phyloP scores from a whole-genome alignment of 306 rosid species.

The Vigna reflexopilosa region DNA sequence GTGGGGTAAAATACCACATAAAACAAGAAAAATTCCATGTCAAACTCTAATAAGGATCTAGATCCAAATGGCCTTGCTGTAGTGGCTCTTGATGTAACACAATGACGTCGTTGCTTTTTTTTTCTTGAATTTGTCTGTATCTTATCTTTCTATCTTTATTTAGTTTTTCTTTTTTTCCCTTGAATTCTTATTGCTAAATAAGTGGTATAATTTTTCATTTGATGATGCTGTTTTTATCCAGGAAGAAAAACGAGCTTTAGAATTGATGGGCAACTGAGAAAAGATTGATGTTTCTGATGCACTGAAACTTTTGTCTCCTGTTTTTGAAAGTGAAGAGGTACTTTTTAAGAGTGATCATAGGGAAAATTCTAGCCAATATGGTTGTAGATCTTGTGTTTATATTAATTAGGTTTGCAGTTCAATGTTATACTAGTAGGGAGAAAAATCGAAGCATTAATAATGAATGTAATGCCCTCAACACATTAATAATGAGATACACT shows the following conservation, averaged over 20 bases:
- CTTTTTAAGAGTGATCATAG: slow-evolving; percentile 12
- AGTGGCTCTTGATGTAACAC: slow-evolving; percentile 6
- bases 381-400: slow-evolving; percentile 21
- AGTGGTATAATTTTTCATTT: slow-evolving; percentile 19
- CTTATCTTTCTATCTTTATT: neutral
- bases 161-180: slow-evolving; percentile 2
- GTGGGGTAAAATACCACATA: slow-evolving; percentile 5
- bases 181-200: slow-evolving; percentile 17
- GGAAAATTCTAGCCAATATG: slow-evolving; percentile 2
- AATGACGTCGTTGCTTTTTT: too few species aligned
- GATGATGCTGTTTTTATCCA: slow-evolving; percentile 52
- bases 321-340: slow-evolving; percentile 99
- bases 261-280: slow-evolving; percentile 92
- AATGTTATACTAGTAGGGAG: too few species aligned
- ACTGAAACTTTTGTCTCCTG: slow-evolving; percentile 90
- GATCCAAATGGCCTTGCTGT: neutral
- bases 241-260: slow-evolving; percentile 98
- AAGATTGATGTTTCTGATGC: slow-evolving; percentile 97
- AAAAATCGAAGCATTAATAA: too few species aligned
- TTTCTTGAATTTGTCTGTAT: too few species aligned
- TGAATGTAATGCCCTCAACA: too few species aligned
- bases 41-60: neutral
- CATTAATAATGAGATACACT: too few species aligned
- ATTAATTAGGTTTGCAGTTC: too few species aligned
- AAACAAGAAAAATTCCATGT: neutral